A percentile compares a stretch with the other conserved stretches of the same genome.
Conservation (phyloP, 208 protist species). For the Angomonas desouzai region DNA sequence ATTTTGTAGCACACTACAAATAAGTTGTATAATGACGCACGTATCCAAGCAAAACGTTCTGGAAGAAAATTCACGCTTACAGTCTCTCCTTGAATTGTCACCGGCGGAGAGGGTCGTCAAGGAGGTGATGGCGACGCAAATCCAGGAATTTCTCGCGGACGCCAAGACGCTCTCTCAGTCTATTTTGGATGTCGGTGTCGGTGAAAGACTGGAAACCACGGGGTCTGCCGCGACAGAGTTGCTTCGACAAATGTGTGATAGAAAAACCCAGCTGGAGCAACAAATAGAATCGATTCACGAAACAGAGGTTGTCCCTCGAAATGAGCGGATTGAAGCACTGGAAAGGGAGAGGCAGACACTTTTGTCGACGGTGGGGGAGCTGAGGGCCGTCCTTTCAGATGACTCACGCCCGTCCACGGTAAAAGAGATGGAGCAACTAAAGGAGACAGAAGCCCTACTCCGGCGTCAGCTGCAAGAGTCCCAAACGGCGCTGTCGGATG, state of each 20-base stretch:
- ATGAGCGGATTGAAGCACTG: constrained; percentile 44
- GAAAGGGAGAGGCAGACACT: constrained; percentile 40
- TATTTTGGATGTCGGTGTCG: neutral
- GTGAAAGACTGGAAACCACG: constrained; percentile 8
- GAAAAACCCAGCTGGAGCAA: constrained; percentile 34
- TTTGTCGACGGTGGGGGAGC: constrained; percentile 27
- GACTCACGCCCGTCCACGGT: constrained; percentile 39
- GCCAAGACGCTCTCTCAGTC: constrained; percentile 22
- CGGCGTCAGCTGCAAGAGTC: constrained; percentile 34
- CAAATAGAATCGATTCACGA: constrained; percentile 31
- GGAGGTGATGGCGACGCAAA: constrained; percentile 41
- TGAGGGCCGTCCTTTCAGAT: constrained; percentile 29
- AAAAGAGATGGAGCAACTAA: constrained; percentile 54
- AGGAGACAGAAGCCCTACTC: constrained; percentile 43
- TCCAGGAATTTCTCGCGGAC: constrained; percentile 51
- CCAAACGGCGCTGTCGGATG: constrained; percentile 15
- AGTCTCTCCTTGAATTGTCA: constrained; percentile 30
- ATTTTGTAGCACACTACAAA: neutral
- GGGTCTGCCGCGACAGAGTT: constrained; percentile 11
- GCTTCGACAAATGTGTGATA: constrained; percentile 30
- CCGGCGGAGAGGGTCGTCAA: constrained; percentile 53
- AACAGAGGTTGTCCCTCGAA: constrained; percentile 28
- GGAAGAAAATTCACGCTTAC: constrained; percentile 50
- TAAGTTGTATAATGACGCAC: neutral
- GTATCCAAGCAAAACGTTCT: constrained; percentile 33